Percentiles rank a stretch among this genome's conserved stretches.
These are phyloP conservation scores for Hippophae rhamnoides DNA, from an alignment of 306 rosid species.

Conservation along the genomic window DNA sequence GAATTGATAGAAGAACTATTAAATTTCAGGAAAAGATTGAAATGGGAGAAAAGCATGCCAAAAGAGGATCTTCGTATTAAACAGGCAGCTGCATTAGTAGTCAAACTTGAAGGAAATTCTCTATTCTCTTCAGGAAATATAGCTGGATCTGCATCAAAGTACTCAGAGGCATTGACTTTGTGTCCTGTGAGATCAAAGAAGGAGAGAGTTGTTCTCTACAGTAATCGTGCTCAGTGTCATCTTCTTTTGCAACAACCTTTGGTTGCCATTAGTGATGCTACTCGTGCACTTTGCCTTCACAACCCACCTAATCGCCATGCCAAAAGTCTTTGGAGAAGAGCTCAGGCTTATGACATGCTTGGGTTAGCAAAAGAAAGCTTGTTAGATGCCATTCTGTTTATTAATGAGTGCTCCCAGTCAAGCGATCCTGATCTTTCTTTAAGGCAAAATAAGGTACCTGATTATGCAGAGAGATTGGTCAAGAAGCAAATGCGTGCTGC, in stretches of 20 bases:
- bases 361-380: constrained; percentile 91
- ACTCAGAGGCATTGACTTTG: constrained; percentile 87
- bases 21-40: constrained; percentile 66
- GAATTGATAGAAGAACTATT: constrained; percentile 81
- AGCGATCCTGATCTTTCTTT: constrained; percentile 82
- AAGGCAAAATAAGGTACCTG: constrained; percentile 94
- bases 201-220: constrained; percentile 91
- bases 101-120: constrained; percentile 98
- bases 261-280: constrained; percentile 95
- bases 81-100: constrained; percentile 96
- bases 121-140: constrained; percentile 89
- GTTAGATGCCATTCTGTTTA: constrained; percentile 90
- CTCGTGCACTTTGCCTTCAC: constrained; percentile 93
- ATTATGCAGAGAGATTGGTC: constrained; percentile 87
- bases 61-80: constrained; percentile 96
- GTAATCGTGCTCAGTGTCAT: constrained; percentile 94
- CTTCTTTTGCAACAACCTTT: constrained; percentile 89
- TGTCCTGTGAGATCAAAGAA: constrained; percentile 95
- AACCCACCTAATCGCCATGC: constrained; percentile 93
- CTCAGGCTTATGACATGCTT: constrained; percentile 97
- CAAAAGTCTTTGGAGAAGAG: constrained; percentile 98
- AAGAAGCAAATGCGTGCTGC: constrained; percentile 99
- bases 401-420: constrained; percentile 95
- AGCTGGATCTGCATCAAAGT: constrained; percentile 87
- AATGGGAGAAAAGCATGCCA: constrained; percentile 93